phyloP scores from a whole-genome alignment of 345 rosid species.

The Garcia nutans region DNA sequence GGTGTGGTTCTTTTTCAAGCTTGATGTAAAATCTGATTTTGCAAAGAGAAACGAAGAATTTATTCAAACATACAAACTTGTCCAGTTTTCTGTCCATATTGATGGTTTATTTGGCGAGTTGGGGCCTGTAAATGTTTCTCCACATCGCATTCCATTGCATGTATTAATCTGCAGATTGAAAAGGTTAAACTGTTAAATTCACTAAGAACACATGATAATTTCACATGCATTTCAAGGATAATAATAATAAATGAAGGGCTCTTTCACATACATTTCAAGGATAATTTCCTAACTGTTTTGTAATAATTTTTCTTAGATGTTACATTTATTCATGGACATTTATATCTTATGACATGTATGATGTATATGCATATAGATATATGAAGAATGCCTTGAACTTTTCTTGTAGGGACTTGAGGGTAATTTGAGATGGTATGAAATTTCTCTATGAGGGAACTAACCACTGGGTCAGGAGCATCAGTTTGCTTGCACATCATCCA shows the following conservation, averaged over 20 bases:
- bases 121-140: constrained; percentile 74
- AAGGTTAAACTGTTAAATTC: background rate
- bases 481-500: constrained; percentile 90
- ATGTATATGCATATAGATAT: background rate
- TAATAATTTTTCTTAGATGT: background rate
- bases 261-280: background rate
- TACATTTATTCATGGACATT: too few relatives aligned
- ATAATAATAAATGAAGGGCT: too few relatives aligned
- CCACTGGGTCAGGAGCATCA: constrained; percentile 87
- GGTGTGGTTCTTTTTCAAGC: background rate
- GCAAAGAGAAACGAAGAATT: background rate
- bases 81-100: constrained; percentile 92
- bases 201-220: too few relatives aligned
- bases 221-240: background rate
- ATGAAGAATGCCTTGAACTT: background rate
- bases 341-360: too few relatives aligned
- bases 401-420: background rate
- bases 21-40: background rate
- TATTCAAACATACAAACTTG: constrained; percentile 55
- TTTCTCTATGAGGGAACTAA: constrained; percentile 25
- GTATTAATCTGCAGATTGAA: constrained; percentile 55
- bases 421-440: background rate
- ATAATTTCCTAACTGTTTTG: background rate
- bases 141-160: constrained; percentile 79
- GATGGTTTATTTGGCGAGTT: constrained; percentile 82